These are phyloP conservation scores for Beauveria scarabaeidicola DNA, from an alignment of 2,329 filamentous ascomycete genomes.

Conservation along the genomic window DNA sequence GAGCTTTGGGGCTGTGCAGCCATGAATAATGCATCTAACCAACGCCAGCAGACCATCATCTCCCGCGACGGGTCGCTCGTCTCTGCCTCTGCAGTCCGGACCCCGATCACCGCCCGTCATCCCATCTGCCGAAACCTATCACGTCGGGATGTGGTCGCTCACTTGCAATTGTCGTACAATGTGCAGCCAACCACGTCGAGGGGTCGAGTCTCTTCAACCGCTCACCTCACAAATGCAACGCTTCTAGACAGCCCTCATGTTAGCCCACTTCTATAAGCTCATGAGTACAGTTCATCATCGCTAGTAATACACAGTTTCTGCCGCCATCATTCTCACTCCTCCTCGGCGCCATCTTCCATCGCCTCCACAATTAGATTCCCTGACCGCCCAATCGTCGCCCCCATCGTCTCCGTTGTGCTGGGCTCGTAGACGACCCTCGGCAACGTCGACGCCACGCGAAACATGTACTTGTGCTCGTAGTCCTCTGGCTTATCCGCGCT, in stretches of 20 bases:
- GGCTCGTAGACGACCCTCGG: slow-evolving; percentile 74
- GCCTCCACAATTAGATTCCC: slow-evolving; percentile 86
- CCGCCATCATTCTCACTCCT: slow-evolving; percentile 24
- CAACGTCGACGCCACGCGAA: slow-evolving; percentile 76
- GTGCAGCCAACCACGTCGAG: too few species aligned
- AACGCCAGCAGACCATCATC: neutral
- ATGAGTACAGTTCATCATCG: neutral
- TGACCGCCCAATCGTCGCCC: slow-evolving; percentile 67
- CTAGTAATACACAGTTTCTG: slow-evolving; percentile 8
- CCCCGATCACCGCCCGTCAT: too few species aligned
- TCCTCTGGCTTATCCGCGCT: slow-evolving; percentile 44
- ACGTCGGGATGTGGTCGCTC: too few species aligned
- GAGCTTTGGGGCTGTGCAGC: neutral
- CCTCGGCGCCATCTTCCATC: slow-evolving; percentile 25
- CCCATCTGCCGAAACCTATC: too few species aligned
- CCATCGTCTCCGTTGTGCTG: slow-evolving; percentile 55
- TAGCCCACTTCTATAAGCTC: too few species aligned
- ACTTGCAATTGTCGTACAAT: too few species aligned
- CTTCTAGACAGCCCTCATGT: too few species aligned
- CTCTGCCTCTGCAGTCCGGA: too few species aligned
- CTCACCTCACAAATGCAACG: neutral
- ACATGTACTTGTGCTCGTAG: slow-evolving; percentile 77
- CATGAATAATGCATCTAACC: neutral
- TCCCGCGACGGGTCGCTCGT: neutral
- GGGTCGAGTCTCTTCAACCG: neutral